phyloP scores from a whole-genome alignment of 202 grass and related monocot genomes.

The Setaria viridis region DNA sequence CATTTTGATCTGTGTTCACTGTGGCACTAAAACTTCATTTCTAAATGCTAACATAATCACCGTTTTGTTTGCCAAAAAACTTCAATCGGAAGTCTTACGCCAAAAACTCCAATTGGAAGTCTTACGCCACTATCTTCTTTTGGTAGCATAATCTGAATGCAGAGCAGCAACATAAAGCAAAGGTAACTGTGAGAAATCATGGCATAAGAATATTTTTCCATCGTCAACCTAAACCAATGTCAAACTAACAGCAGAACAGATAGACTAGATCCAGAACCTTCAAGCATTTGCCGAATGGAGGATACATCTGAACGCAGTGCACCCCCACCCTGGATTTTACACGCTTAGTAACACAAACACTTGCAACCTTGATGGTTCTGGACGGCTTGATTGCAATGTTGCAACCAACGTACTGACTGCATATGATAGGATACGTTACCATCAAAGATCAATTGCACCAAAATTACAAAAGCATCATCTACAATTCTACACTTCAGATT shows the following conservation, averaged over 20 bases:
- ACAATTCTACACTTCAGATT: background rate
- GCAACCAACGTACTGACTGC: background rate
- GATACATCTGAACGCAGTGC: background rate
- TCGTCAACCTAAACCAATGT: background rate
- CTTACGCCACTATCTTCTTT: background rate
- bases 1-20: too few relatives aligned
- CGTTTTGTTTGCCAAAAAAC: too few relatives aligned
- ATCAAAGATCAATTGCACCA: background rate
- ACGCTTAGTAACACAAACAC: background rate
- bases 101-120: too few relatives aligned
- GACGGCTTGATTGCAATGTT: background rate
- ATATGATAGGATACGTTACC: background rate
- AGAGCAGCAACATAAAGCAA: background rate
- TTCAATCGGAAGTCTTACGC: too few relatives aligned
- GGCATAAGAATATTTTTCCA: background rate
- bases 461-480: background rate
- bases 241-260: background rate
- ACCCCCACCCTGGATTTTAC: background rate
- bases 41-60: too few relatives aligned
- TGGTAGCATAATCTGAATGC: background rate
- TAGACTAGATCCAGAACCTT: background rate
- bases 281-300: background rate
- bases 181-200: background rate
- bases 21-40: too few relatives aligned
- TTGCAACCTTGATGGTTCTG: background rate